Evolutionary conservation across 441 rosid genomes (phyloP).

Genomic region (Hura crepitans): DNA sequence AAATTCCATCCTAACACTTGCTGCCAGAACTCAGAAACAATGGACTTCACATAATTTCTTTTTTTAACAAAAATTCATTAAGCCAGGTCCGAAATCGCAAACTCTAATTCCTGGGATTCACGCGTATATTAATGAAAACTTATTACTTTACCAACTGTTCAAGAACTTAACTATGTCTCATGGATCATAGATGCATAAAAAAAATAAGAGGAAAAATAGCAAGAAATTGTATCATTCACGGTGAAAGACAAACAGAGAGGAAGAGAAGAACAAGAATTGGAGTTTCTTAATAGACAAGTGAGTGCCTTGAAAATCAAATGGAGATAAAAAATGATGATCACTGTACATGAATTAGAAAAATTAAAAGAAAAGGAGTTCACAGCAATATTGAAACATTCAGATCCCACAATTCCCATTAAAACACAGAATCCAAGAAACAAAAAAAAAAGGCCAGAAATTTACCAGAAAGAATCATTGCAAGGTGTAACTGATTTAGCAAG

Average conservation of each 20-base stretch:
- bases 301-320: background rate
- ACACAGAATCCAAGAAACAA: background rate
- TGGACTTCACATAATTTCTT: background rate
- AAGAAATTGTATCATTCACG: background rate
- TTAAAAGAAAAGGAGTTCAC: background rate
- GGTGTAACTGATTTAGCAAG: conserved; percentile 5
- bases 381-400: conserved; percentile 14
- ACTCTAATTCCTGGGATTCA: too few relatives aligned
- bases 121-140: background rate
- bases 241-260: background rate
- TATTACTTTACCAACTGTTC: background rate
- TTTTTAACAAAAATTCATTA: background rate
- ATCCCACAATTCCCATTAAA: conserved; percentile 23
- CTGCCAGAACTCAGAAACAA: background rate
- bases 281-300: background rate
- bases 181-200: background rate
- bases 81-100: too few relatives aligned
- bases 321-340: conserved; percentile 16
- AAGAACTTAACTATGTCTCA: background rate
- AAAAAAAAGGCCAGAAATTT: conserved; percentile 15
- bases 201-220: background rate
- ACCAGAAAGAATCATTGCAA: conserved; percentile 28
- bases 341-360: conserved; percentile 11
- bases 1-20: conserved; percentile 6
- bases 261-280: background rate